A percentile compares a stretch with the other conserved stretches of the same genome.
phyloP scores from a whole-genome alignment of 306 rosid species.

The Lathyrus sativus region DNA sequence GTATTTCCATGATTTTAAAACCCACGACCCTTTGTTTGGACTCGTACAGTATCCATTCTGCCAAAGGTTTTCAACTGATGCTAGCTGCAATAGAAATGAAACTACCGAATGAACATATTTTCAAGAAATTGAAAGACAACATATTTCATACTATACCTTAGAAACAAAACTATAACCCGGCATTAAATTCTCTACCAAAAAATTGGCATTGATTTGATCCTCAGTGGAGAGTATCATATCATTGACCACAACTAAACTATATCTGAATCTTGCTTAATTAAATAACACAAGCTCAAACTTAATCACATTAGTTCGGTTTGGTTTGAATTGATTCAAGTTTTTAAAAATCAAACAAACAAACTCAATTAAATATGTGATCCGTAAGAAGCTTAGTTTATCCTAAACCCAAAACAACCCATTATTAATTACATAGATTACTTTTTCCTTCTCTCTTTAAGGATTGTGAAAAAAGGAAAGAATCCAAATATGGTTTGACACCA shows the following conservation, averaged over 20 bases:
- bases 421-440: neutral
- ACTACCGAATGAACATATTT: conserved; percentile 27
- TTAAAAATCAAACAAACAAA: neutral
- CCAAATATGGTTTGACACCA: neutral
- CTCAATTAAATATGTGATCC: neutral
- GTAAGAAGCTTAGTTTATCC: neutral
- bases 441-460: neutral
- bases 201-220: neutral
- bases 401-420: neutral
- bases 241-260: neutral
- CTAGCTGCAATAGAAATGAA: conserved; percentile 47
- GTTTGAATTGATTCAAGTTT: neutral
- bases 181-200: neutral
- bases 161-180: neutral
- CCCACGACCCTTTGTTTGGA: conserved; percentile 50
- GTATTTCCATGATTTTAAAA: conserved; percentile 43
- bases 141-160: neutral
- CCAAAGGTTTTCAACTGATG: conserved; percentile 56
- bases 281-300: neutral
- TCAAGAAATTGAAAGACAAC: conserved; percentile 29
- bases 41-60: conserved; percentile 45
- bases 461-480: neutral
- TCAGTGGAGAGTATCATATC: neutral
- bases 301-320: neutral
- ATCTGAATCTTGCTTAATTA: neutral